Conservation (phyloP, 805 yeast species). For the Saccharomycopsis schoenii region DNA sequence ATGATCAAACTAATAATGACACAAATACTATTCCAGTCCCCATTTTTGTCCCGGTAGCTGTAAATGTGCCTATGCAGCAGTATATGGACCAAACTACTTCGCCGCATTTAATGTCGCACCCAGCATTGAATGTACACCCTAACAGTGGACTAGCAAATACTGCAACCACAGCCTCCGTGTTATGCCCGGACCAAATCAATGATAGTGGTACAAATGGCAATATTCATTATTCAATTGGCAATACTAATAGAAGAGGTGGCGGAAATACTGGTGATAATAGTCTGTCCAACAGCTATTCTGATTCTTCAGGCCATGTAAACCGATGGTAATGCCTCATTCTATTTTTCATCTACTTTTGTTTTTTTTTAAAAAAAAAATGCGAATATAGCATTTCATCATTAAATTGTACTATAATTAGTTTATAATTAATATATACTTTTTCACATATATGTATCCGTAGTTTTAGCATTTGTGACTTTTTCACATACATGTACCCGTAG, state of each 20-base stretch:
- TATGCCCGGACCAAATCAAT: neutral
- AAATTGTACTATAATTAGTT: too few relatives aligned
- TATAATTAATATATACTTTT: too few relatives aligned
- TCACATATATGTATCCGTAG: too few relatives aligned
- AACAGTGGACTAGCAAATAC: neutral
- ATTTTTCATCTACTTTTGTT: neutral
- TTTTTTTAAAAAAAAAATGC: neutral
- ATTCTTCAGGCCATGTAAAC: constrained; percentile 1
- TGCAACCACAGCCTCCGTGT: neutral
- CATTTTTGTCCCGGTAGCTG: neutral
- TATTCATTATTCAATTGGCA: neutral
- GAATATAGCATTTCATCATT: neutral
- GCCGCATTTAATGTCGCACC: neutral
- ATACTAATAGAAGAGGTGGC: neutral
- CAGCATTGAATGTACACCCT: neutral
- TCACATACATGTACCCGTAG: too few relatives aligned
- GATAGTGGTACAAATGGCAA: neutral
- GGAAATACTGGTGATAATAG: neutral
- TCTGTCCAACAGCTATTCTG: neutral
- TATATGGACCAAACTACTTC: neutral
- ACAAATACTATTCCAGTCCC: neutral
- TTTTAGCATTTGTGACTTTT: too few relatives aligned
- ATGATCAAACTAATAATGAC: neutral
- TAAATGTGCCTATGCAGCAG: neutral
- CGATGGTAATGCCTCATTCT: neutral